Base-by-base conservation (phyloP, 176 grass and related monocot species). In the Stipa capillata region DNA sequence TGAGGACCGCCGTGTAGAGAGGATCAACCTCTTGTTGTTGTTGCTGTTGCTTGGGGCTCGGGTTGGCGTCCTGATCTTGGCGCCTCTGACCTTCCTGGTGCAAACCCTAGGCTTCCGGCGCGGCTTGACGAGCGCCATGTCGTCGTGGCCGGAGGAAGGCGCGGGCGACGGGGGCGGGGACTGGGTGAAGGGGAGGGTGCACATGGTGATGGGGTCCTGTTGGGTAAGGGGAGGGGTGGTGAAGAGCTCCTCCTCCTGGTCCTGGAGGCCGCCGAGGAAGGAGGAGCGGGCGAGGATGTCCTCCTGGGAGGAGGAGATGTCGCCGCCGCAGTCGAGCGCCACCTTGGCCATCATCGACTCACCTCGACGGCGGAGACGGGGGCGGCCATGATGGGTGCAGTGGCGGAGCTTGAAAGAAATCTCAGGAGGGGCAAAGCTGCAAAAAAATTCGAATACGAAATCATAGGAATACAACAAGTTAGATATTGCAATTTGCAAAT, bases 241-340 rank as follows among this genome's bases (percentile, higher is more conserved):
- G 64, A 82, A 87, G 8, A 27, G 10, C 63, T 69, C 85, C 51
- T 67, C 71, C 32, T 36, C 76, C 0, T 21, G 15, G 51, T 1
- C 50, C 1, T 34, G 24, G 8, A 1, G 18, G 8, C 72, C 54
- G 7, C 44, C 43, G 42, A 82, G 33, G 43, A 87, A 87, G 34
- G 44, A 3, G 53, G 79, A 32, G 12, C 2, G 28, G 33, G 34
- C 72, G 51, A 87, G 61, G 18, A 70, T 4, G 2, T 76, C 85
- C 72, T 53, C 43, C 63, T 87, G 85, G 24, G 79, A 77, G 33
- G 85, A 13, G 33, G 85, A 62, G 52, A 77, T 77, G 63, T 77
- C 73, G 54, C 52, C 52, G 18, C 62, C 72, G 79, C 63, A 82
- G 13, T 82, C 72, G 25, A 52, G 3, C 25, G 56, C 43, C 42